A percentile compares a stretch with the other conserved stretches of the same genome.
Evolutionary conservation across 352 stramenopile genomes (phyloP).

Genomic region (Globisporangium camurandrum): DNA sequence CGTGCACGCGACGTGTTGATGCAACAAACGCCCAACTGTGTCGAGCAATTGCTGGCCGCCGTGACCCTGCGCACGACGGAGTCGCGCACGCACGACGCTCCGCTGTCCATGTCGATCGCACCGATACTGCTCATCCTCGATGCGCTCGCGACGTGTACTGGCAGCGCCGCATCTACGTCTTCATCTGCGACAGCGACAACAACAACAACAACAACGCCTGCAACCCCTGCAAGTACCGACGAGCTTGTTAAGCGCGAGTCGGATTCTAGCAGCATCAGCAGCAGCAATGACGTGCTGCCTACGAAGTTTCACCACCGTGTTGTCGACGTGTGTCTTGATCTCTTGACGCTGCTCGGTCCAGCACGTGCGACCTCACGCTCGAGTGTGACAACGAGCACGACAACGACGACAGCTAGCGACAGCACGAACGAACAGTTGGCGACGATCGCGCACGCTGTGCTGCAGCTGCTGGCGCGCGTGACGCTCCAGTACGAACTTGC

Average conservation of each 20-base stretch:
- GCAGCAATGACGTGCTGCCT: neutral
- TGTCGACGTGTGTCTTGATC: slow-evolving; percentile 27
- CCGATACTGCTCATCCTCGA: slow-evolving; percentile 64
- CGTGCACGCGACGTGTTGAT: slow-evolving; percentile 28
- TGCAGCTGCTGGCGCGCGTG: slow-evolving; percentile 62
- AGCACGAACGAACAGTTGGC: slow-evolving; percentile 13
- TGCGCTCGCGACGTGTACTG: slow-evolving; percentile 25
- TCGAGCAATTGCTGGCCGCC: slow-evolving; percentile 39
- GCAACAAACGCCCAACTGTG: slow-evolving; percentile 32
- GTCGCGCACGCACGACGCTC: neutral
- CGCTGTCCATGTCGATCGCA: slow-evolving; percentile 31
- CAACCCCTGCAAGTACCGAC: neutral
- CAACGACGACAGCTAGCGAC: neutral
- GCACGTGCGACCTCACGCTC: no score
- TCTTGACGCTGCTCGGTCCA: slow-evolving; percentile 9
- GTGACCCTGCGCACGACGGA: slow-evolving; percentile 15
- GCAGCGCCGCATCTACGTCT: no score
- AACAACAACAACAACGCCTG: neutral
- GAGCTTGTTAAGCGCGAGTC: neutral
- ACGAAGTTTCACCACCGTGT: slow-evolving; percentile 27
- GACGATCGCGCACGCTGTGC: slow-evolving; percentile 50
- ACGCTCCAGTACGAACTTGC: slow-evolving; percentile 72
- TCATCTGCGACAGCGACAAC: neutral
- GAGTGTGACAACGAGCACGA: neutral
- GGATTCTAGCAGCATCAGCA: slow-evolving; percentile 12